Conservation (phyloP, 495 filamentous ascomycete species). For the Aspergillus cavernicola region DNA sequence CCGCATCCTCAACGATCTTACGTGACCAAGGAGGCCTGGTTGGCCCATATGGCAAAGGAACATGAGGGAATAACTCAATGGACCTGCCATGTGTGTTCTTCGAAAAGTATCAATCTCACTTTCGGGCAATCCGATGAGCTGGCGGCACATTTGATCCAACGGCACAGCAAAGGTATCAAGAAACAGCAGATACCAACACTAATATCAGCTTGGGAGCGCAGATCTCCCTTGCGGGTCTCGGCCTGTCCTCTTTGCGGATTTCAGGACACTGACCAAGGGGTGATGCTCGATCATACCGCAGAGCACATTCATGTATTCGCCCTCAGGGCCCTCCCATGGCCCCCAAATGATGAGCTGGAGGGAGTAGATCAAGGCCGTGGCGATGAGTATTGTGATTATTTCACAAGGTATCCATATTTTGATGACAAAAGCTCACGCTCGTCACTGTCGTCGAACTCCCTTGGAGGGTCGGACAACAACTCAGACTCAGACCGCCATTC, state of each 20-base stretch:
- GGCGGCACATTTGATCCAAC: background rate
- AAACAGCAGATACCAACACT: conserved; percentile 4
- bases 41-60: conserved; percentile 3
- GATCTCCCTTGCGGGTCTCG: background rate
- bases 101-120: background rate
- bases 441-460: background rate
- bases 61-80: conserved; percentile 1
- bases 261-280: background rate
- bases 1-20: background rate
- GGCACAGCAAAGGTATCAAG: background rate
- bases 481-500: too few species aligned
- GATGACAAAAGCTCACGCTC: background rate
- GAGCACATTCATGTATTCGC: conserved; percentile 5
- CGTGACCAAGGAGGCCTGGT: background rate
- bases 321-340: background rate
- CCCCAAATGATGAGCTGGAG: background rate
- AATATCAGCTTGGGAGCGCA: conserved; percentile 2
- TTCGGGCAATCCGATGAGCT: background rate
- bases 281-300: background rate
- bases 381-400: background rate
- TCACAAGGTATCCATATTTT: background rate
- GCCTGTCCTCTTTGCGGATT: background rate
- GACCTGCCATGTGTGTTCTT: conserved; percentile 5
- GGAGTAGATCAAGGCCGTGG: background rate
- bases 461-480: too few species aligned